A percentile compares a stretch with the other conserved stretches of the same genome.
Conservation (phyloP, 1,284 basidiomycete genomes). For the Ustilago trichophora region DNA sequence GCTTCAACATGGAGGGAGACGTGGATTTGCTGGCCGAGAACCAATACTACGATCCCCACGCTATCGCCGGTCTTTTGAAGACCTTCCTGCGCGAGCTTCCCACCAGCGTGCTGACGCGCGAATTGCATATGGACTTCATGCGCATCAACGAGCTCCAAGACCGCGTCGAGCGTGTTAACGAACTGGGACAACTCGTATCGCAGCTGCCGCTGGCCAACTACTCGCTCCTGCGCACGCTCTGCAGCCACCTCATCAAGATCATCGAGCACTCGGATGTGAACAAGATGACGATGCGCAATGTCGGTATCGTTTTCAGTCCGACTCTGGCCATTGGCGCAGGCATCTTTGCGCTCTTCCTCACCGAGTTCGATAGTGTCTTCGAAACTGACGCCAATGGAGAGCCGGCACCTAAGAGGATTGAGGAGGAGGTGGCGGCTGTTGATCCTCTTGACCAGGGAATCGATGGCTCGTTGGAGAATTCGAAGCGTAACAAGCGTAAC, state of each 20-base stretch:
- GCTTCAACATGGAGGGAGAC: slow-evolving; percentile 78
- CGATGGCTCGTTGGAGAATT: background rate
- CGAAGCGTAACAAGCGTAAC: slow-evolving; percentile 41
- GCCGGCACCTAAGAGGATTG: slow-evolving; percentile 45
- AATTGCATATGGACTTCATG: slow-evolving; percentile 61
- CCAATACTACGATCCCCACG: slow-evolving; percentile 58
- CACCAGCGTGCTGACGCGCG: slow-evolving; percentile 57
- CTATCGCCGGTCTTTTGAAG: slow-evolving; percentile 63
- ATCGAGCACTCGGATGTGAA: slow-evolving; percentile 88
- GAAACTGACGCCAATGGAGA: slow-evolving; percentile 56
- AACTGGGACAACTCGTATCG: slow-evolving; percentile 85
- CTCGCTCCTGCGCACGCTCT: slow-evolving; percentile 87
- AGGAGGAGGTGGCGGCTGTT: slow-evolving; percentile 26
- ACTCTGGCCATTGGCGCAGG: slow-evolving; percentile 62
- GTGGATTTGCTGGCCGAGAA: slow-evolving; percentile 59
- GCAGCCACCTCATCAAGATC: slow-evolving; percentile 93
- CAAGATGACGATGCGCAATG: slow-evolving; percentile 99
- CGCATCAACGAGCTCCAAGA: slow-evolving; percentile 77
- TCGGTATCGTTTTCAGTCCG: slow-evolving; percentile 83
- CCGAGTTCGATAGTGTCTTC: slow-evolving; percentile 60
- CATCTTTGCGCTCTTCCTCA: slow-evolving; percentile 60
- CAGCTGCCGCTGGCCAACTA: slow-evolving; percentile 91
- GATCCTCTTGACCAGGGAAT: slow-evolving; percentile 1
- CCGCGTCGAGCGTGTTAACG: slow-evolving; percentile 83
- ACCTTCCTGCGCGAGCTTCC: slow-evolving; percentile 62